Evolutionary conservation across 2,329 filamentous ascomycete species (phyloP).

Genomic region (Cytospora piceae): DNA sequence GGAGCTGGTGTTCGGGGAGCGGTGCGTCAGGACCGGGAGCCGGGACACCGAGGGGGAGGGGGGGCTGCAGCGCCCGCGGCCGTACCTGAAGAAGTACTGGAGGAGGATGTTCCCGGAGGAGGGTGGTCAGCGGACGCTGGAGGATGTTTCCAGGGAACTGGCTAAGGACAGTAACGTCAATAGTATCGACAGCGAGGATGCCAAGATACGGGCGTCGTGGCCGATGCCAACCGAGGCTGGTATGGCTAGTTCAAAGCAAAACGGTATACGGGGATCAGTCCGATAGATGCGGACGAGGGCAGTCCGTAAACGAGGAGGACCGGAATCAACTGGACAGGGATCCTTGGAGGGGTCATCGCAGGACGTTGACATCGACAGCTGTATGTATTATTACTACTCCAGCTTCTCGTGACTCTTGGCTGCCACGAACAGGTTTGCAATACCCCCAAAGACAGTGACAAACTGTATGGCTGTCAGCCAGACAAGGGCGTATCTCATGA

Average conservation of each 20-base stretch:
- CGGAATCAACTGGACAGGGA: background rate
- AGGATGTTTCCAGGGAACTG: background rate
- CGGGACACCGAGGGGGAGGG: background rate
- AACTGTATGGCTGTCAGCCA: background rate
- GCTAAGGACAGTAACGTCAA: background rate
- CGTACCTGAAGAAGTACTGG: slow-evolving; percentile 7
- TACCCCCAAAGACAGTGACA: slow-evolving; percentile 22
- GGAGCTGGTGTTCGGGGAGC: no score
- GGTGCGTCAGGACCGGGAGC: no score
- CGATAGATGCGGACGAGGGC: no score
- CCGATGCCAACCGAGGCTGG: no score
- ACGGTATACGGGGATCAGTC: no score
- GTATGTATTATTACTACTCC: background rate
- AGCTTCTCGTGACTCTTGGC: slow-evolving; percentile 11
- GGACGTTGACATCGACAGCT: background rate
- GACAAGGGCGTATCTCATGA: background rate
- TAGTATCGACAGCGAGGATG: background rate
- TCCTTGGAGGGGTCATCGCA: no score
- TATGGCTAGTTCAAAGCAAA: no score
- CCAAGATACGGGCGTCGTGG: background rate
- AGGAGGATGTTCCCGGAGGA: background rate
- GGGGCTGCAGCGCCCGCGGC: background rate
- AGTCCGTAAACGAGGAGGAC: background rate
- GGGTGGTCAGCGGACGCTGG: background rate
- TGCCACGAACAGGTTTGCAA: slow-evolving; percentile 17